Evolutionary conservation across 2,329 filamentous ascomycete genomes (phyloP).

Genomic region (Diplodia sapinea): DNA sequence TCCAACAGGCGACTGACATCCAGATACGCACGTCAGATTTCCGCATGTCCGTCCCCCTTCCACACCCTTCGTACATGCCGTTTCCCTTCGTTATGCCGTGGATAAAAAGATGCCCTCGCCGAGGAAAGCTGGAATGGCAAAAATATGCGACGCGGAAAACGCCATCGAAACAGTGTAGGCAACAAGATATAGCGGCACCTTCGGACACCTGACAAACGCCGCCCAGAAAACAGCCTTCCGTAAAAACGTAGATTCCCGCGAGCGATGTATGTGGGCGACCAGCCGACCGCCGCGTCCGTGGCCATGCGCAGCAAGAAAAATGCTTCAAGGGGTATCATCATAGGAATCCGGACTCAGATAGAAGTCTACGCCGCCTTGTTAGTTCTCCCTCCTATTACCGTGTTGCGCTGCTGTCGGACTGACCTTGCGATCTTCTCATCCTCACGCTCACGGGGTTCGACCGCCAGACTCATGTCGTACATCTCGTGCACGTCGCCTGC

Average conservation of each 20-base stretch:
- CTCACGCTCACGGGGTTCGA: conserved; percentile 94
- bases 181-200: conserved; percentile 16
- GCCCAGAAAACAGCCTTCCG: conserved; percentile 25
- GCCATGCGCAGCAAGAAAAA: conserved; percentile 34
- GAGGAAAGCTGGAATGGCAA: conserved; percentile 22
- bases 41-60: conserved; percentile 5
- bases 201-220: conserved; percentile 28
- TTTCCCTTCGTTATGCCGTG: conserved; percentile 29
- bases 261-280: conserved; percentile 22
- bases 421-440: conserved; percentile 99
- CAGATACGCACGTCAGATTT: neutral
- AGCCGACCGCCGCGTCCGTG: conserved; percentile 16
- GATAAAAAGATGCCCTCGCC: conserved; percentile 24
- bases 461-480: conserved; percentile 94
- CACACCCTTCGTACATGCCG: conserved; percentile 21
- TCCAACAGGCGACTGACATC: conserved; percentile 9
- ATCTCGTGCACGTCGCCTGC: conserved; percentile 98
- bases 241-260: conserved; percentile 28
- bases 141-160: conserved; percentile 17
- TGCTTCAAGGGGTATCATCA: conserved; percentile 51
- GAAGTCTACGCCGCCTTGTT: conserved; percentile 49
- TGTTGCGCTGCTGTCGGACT: conserved; percentile 15
- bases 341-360: conserved; percentile 62
- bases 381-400: conserved; percentile 33
- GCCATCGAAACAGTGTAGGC: conserved; percentile 25